Evolutionary conservation across 2,329 filamentous ascomycete species (phyloP).

Genomic region (Neodidymelliopsis sp.): DNA sequence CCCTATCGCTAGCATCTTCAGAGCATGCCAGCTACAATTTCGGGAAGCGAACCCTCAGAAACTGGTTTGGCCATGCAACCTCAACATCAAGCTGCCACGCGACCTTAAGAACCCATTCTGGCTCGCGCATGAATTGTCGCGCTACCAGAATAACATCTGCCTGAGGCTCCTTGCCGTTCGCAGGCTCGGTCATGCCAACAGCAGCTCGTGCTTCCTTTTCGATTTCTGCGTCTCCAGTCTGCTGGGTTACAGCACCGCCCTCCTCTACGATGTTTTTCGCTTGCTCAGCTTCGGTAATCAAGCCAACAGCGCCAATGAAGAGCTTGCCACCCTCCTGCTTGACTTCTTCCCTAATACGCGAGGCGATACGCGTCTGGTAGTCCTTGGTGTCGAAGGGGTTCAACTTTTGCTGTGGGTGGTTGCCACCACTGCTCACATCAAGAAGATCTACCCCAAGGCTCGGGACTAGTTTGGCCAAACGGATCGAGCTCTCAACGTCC

Average conservation of each 20-base stretch:
- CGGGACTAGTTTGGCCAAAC: conserved; percentile 52
- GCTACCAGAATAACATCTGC: conserved; percentile 62
- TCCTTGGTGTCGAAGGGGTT: conserved; percentile 52
- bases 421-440: conserved; percentile 56
- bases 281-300: conserved; percentile 62
- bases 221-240: conserved; percentile 35
- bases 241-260: conserved; percentile 26
- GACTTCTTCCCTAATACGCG: conserved; percentile 53
- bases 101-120: conserved; percentile 62
- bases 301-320: conserved; percentile 61
- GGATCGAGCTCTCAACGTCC: conserved; percentile 51
- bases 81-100: conserved; percentile 59
- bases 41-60: conserved; percentile 45
- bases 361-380: conserved; percentile 60
- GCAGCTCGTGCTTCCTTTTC: conserved; percentile 42
- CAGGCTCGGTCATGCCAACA: conserved; percentile 46
- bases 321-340: conserved; percentile 48
- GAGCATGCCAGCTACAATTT: no score
- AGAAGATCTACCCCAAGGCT: conserved; percentile 54
- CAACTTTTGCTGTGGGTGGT: conserved; percentile 53
- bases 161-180: conserved; percentile 39
- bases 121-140: conserved; percentile 63
- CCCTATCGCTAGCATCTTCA: no score
- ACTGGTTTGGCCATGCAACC: conserved; percentile 59
- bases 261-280: conserved; percentile 55